These are phyloP conservation scores for Geosmithia morbida DNA, from an alignment of 2,329 filamentous ascomycete genomes.

Conservation along the genomic window DNA sequence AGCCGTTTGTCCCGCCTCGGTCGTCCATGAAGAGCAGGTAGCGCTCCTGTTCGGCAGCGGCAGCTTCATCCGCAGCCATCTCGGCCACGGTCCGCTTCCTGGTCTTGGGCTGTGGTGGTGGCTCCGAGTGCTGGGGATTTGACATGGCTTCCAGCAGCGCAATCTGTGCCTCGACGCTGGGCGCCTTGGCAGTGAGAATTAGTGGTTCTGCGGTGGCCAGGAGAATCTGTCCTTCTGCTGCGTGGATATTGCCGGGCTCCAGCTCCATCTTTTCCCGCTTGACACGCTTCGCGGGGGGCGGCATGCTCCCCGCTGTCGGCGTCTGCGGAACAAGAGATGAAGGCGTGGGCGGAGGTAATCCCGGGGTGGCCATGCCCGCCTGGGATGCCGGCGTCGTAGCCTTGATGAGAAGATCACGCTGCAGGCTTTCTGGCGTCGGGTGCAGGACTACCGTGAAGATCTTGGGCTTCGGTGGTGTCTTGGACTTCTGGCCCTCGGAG, in stretches of 20 bases:
- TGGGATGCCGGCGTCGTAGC: slow-evolving; percentile 44
- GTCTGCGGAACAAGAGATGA: slow-evolving; percentile 44
- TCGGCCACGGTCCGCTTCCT: slow-evolving; percentile 91
- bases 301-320: slow-evolving; percentile 43
- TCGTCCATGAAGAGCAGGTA: slow-evolving; percentile 92
- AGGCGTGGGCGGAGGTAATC: slow-evolving; percentile 53
- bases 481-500: slow-evolving; percentile 16
- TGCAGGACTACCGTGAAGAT: slow-evolving; percentile 71
- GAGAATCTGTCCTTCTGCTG: slow-evolving; percentile 64
- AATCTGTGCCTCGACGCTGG: slow-evolving; percentile 53
- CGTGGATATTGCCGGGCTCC: slow-evolving; percentile 56
- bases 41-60: slow-evolving; percentile 75
- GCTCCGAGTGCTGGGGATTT: slow-evolving; percentile 63
- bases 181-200: slow-evolving; percentile 57
- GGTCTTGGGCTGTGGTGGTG: slow-evolving; percentile 71
- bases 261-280: slow-evolving; percentile 64
- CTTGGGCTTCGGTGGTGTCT: slow-evolving; percentile 36
- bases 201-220: slow-evolving; percentile 61
- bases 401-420: slow-evolving; percentile 64
- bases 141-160: slow-evolving; percentile 55
- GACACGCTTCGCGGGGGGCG: slow-evolving; percentile 47
- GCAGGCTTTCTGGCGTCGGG: slow-evolving; percentile 62
- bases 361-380: slow-evolving; percentile 16
- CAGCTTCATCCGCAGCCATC: slow-evolving; percentile 85
- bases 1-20: slow-evolving; percentile 45